A percentile compares a stretch with the other conserved stretches of the same genome.
phyloP scores from a whole-genome alignment of 2,329 filamentous ascomycete species.

The Xylariaceae sp. region DNA sequence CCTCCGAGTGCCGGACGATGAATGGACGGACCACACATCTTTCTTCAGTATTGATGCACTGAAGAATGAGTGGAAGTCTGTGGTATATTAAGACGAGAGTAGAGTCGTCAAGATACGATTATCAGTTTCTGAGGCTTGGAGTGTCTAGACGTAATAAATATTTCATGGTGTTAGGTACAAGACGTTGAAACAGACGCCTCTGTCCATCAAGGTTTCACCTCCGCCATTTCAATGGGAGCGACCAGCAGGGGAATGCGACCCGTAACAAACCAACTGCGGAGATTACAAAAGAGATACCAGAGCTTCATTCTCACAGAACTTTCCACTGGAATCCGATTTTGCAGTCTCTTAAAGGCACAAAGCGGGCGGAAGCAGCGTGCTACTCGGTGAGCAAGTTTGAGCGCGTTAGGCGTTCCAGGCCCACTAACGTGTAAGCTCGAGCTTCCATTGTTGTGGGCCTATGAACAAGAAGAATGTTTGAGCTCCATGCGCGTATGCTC shows the following conservation, averaged over 20 bases:
- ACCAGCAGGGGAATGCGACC: neutral
- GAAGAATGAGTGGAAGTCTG: no score
- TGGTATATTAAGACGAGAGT: neutral
- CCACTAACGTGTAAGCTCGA: conserved; percentile 7
- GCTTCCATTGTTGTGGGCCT: neutral
- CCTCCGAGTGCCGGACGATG: neutral
- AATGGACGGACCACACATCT: neutral
- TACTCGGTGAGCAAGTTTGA: conserved; percentile 31
- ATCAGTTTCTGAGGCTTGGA: neutral
- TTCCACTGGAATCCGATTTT: neutral
- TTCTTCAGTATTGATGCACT: neutral
- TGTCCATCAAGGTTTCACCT: conserved; percentile 8
- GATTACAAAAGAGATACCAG: neutral
- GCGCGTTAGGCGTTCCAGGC: conserved; percentile 17
- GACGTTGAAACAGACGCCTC: neutral
- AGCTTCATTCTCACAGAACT: neutral
- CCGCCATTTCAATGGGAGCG: neutral
- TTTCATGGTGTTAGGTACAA: conserved; percentile 1
- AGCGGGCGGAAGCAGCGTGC: neutral
- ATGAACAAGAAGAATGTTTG: neutral
- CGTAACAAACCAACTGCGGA: neutral
- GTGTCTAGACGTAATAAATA: conserved; percentile 22
- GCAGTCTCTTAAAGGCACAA: neutral
- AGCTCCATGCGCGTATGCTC: no score
- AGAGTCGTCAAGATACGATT: neutral